A percentile compares a stretch with the other conserved stretches of the same genome.
Evolutionary conservation across 73 alveolate species (phyloP).

Genomic region (Effrenium voratum): DNA sequence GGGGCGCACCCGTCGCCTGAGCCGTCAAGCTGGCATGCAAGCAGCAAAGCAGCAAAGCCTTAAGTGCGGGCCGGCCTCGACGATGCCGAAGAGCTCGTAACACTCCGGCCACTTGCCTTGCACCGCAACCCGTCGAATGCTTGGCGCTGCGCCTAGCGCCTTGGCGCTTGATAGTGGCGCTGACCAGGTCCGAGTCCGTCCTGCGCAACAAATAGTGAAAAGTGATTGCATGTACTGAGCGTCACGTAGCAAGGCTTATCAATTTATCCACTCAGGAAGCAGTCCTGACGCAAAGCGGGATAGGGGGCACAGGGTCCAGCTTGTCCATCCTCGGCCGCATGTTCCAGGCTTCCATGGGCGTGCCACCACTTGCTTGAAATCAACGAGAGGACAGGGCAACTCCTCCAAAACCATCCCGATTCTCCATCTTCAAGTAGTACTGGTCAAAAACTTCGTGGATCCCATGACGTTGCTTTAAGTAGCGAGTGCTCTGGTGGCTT

Average conservation of each 20-base stretch:
- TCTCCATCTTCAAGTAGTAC: too few relatives aligned
- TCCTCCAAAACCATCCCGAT: too few relatives aligned
- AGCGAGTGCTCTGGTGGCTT: too few relatives aligned
- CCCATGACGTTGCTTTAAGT: too few relatives aligned
- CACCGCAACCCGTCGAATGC: neutral
- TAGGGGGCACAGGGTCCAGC: constrained; percentile 11
- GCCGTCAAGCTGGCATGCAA: too few relatives aligned
- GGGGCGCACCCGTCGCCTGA: neutral
- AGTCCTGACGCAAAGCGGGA: constrained; percentile 41
- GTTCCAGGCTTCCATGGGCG: too few relatives aligned
- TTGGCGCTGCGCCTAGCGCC: neutral
- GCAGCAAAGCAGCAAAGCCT: neutral
- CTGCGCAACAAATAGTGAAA: too few relatives aligned
- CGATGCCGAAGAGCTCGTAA: constrained; percentile 52
- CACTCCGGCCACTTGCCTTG: constrained; percentile 67
- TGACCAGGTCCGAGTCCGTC: constrained; percentile 16
- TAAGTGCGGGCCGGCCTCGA: neutral
- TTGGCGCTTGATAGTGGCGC: constrained; percentile 40
- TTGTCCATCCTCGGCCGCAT: constrained; percentile 16
- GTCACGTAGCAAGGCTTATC: too few relatives aligned
- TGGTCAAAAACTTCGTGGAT: too few relatives aligned
- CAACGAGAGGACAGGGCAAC: neutral
- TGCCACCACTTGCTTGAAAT: too few relatives aligned
- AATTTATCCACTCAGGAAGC: neutral
- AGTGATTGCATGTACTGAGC: too few relatives aligned